Percentiles rank a stretch among this genome's conserved stretches.
phyloP scores from a whole-genome alignment of 2,329 filamentous ascomycete species.

The Cladosporium sp. region DNA sequence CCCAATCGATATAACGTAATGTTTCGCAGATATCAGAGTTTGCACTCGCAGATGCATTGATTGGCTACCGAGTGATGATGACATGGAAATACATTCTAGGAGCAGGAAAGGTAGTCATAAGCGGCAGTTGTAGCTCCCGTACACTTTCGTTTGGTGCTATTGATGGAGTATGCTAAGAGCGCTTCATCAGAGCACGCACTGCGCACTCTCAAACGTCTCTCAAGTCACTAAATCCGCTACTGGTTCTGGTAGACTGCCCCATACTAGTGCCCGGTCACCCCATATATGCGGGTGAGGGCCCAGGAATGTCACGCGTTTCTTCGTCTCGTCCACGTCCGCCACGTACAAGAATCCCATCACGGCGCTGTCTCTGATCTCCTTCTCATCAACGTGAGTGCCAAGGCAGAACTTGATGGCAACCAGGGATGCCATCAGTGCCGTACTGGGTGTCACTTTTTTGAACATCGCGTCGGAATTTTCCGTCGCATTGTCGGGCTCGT shows the following conservation, averaged over 20 bases:
- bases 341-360: conserved; percentile 94
- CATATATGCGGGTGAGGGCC: conserved; percentile 81
- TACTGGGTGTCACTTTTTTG: conserved; percentile 61
- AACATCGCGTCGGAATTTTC: conserved; percentile 22
- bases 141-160: neutral
- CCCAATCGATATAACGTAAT: neutral
- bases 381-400: conserved; percentile 66
- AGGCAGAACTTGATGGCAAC: conserved; percentile 76
- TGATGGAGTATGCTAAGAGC: neutral
- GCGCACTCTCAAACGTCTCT: neutral
- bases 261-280: conserved; percentile 75
- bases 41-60: neutral
- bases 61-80: neutral
- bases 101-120: neutral
- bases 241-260: conserved; percentile 84
- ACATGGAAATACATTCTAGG: neutral
- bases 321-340: conserved; percentile 83
- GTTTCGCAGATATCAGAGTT: neutral
- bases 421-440: conserved; percentile 74
- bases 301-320: conserved; percentile 76
- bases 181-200: neutral
- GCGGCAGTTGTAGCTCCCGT: neutral
- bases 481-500: conserved; percentile 35
- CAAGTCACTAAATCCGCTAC: conserved; percentile 72
- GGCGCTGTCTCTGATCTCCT: conserved; percentile 70